Evolutionary conservation across 1,284 basidiomycete genomes (phyloP), one percentile per base, ranked within the genome.

Genomic region (Microbotryum scabiosae): DNA sequence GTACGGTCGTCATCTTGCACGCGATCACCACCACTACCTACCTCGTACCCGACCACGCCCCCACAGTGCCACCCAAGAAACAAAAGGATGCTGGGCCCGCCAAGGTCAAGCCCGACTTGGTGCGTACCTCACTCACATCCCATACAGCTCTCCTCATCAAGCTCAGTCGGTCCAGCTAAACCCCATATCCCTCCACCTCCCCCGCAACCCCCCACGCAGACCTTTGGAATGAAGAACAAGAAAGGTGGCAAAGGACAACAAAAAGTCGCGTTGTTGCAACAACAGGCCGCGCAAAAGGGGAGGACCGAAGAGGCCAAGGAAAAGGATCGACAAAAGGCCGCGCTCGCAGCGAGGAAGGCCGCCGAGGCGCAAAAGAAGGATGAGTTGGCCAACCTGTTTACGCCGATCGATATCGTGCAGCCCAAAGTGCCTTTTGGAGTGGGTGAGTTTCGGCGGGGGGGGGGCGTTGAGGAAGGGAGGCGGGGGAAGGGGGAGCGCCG

Each of bases 161-260:
- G 36, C 36, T 18, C 36, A 4, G 23, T 74, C 71, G 57, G 59
- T 18, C 36, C 32, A 30, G 41, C 14, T 51, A 47, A 47, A 45
- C 51, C 18, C 4, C 21, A 63, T 59, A 23, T 51, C 76, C 51
- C 28, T 9, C 21, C 44, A 9, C 7, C 28, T 49, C 26, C 41
- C 18, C 16, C 30, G 10, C n/a, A 3, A 12, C 20, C 26, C 9
- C 23, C 18, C 7, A 46, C 9, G n/a, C 60, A 60, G 59, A 58
- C 55, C 30, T 63, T 61, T 23, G 61, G 60, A 25, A 49, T 56
- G 51, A 57, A 71, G 65, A 63, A 60, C 74, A 93, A 94, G 88
- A 92, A 92, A 80, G 92, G 89, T 16, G 79, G 87, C 68, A 97
- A 88, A 77, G 93, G 91, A 30, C 88, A 97, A 79, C 85, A 87